Conservation (phyloP, 2,329 filamentous ascomycete species). For the Arthrinium phaeospermum region DNA sequence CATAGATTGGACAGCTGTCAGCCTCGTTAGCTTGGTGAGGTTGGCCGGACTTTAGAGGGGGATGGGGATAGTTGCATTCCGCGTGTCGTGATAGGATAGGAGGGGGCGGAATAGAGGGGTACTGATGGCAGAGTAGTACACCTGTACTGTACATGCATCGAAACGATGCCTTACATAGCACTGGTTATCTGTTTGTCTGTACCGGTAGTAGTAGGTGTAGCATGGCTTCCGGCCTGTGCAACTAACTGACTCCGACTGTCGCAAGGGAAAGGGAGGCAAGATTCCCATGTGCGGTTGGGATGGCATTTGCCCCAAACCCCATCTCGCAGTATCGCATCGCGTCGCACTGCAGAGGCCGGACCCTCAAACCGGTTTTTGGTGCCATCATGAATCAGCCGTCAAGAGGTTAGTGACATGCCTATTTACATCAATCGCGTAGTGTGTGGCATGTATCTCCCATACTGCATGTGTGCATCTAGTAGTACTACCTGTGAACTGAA, state of each 20-base stretch:
- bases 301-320: conserved; percentile 16
- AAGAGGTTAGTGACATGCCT: background rate
- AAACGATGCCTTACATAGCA: background rate
- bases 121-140: background rate
- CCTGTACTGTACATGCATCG: background rate
- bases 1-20: conserved; percentile 11
- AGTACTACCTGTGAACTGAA: background rate
- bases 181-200: background rate
- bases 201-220: no score
- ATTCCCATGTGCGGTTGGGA: conserved; percentile 12
- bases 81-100: background rate
- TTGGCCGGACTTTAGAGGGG: background rate
- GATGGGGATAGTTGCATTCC: background rate
- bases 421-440: background rate
- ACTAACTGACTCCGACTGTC: background rate
- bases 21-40: conserved; percentile 13
- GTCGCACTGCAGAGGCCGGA: conserved; percentile 1
- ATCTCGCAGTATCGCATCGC: conserved; percentile 5
- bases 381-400: background rate
- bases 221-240: background rate
- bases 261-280: background rate
- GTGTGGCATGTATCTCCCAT: background rate
- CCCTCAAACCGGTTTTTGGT: conserved; percentile 4
- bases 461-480: background rate
- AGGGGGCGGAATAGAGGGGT: background rate